A percentile compares a stretch with the other conserved stretches of the same genome.
Evolutionary conservation across 2,329 filamentous ascomycete species (phyloP).

Genomic region (Mollisiaceae sp.): DNA sequence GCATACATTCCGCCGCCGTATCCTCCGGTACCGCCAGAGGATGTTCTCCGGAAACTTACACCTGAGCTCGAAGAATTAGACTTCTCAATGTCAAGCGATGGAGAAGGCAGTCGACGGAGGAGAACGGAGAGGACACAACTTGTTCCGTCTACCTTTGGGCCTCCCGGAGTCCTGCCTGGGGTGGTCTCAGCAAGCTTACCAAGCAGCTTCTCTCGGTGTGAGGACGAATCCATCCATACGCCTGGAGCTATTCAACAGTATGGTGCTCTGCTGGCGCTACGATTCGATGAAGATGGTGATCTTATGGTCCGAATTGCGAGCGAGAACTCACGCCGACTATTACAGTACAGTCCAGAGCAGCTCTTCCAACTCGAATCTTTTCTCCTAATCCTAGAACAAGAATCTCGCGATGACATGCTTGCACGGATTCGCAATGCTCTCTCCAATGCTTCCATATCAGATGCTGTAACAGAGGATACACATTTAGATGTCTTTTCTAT

Average conservation of each 20-base stretch:
- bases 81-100: slow-evolving; percentile 1
- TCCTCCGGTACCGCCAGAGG: slow-evolving; percentile 1
- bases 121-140: slow-evolving; percentile 7
- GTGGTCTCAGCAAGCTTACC: slow-evolving; percentile 10
- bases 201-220: slow-evolving; percentile 25
- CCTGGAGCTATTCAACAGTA: slow-evolving; percentile 35
- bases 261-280: slow-evolving; percentile 33
- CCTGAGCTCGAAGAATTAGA: not conserved
- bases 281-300: slow-evolving; percentile 23
- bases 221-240: slow-evolving; percentile 37
- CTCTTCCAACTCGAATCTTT: slow-evolving; percentile 34
- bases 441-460: slow-evolving; percentile 4
- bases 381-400: slow-evolving; percentile 30
- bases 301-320: slow-evolving; percentile 36
- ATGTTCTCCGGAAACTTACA: not conserved
- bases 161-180: slow-evolving; percentile 27
- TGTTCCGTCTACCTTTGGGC: slow-evolving; percentile 23
- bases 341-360: slow-evolving; percentile 35
- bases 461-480: slow-evolving; percentile 23
- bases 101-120: not conserved
- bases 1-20: not conserved
- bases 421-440: slow-evolving; percentile 32
- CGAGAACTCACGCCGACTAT: slow-evolving; percentile 32
- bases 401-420: slow-evolving; percentile 31
- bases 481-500: slow-evolving; percentile 33